phyloP scores from a whole-genome alignment of 441 rosid genomes.

The Iberis amara region DNA sequence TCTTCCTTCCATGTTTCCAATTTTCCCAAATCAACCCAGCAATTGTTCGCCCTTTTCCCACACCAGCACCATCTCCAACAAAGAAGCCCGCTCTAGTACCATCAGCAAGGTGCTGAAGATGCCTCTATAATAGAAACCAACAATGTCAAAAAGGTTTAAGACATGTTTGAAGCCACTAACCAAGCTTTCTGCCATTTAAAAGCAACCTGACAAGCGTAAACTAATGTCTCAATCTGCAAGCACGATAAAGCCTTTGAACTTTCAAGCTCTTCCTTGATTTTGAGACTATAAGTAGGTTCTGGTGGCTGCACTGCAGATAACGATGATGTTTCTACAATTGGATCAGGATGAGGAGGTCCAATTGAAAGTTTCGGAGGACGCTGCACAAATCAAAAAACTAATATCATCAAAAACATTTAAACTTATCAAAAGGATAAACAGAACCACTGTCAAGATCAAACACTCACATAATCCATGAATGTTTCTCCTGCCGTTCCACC shows the following conservation, averaged over 20 bases:
- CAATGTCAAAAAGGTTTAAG: constrained; percentile 28
- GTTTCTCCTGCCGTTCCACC: constrained; percentile 94
- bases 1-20: constrained; percentile 79
- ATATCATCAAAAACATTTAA: neutral
- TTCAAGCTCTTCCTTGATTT: constrained; percentile 73
- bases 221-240: constrained; percentile 98
- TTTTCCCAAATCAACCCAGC: constrained; percentile 98
- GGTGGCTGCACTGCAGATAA: constrained; percentile 97
- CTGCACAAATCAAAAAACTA: constrained; percentile 39
- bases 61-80: constrained; percentile 99
- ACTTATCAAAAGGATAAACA: constrained; percentile 6
- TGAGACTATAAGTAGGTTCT: constrained; percentile 78
- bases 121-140: constrained; percentile 58
- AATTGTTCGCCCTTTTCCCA: constrained; percentile 96
- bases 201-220: constrained; percentile 92
- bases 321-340: constrained; percentile 92
- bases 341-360: constrained; percentile 96
- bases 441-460: constrained; percentile 18
- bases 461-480: constrained; percentile 89
- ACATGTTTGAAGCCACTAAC: constrained; percentile 22
- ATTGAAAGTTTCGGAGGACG: constrained; percentile 86
- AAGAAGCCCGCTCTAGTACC: constrained; percentile 92
- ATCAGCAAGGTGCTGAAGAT: constrained; percentile 82
- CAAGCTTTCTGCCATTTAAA: constrained; percentile 26
- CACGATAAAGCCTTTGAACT: constrained; percentile 72